These are phyloP conservation scores for Solanum ossicruentum DNA, from an alignment of 257 asterid species.

Conservation along the genomic window DNA sequence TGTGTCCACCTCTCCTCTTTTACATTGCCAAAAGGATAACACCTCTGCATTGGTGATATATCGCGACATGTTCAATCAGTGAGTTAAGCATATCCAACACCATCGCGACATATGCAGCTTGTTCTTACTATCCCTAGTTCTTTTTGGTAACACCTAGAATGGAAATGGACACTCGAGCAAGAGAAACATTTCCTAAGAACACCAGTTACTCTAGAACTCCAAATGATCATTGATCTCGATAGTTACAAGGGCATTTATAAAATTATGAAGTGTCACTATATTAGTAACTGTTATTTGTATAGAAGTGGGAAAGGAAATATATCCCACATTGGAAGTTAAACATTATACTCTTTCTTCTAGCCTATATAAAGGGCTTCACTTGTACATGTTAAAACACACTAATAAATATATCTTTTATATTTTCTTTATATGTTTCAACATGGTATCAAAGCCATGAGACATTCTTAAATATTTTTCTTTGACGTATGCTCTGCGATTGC, in stretches of 20 bases:
- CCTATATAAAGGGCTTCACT: too few relatives aligned
- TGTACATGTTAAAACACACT: too few relatives aligned
- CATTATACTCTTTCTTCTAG: too few relatives aligned
- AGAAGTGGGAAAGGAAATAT: too few relatives aligned
- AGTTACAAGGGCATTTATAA: not conserved
- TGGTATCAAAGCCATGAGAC: too few relatives aligned
- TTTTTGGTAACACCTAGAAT: not conserved
- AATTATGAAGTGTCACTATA: not conserved
- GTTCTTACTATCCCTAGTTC: not conserved
- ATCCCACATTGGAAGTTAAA: too few relatives aligned
- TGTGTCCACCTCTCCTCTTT: not conserved
- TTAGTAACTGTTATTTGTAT: too few relatives aligned
- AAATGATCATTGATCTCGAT: not conserved
- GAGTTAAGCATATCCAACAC: not conserved
- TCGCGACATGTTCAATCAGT: not conserved
- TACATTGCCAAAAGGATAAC: not conserved
- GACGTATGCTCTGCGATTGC: too few relatives aligned
- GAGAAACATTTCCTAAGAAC: not conserved
- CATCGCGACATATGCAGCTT: not conserved
- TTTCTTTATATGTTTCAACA: too few relatives aligned
- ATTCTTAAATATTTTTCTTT: too few relatives aligned
- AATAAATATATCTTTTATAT: too few relatives aligned
- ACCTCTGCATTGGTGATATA: not conserved
- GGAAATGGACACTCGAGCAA: not conserved
- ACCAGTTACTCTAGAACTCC: not conserved